A percentile compares a stretch with the other conserved stretches of the same genome.
phyloP scores from a whole-genome alignment of 2,329 filamentous ascomycete species.

The Diaporthe aspalathi region DNA sequence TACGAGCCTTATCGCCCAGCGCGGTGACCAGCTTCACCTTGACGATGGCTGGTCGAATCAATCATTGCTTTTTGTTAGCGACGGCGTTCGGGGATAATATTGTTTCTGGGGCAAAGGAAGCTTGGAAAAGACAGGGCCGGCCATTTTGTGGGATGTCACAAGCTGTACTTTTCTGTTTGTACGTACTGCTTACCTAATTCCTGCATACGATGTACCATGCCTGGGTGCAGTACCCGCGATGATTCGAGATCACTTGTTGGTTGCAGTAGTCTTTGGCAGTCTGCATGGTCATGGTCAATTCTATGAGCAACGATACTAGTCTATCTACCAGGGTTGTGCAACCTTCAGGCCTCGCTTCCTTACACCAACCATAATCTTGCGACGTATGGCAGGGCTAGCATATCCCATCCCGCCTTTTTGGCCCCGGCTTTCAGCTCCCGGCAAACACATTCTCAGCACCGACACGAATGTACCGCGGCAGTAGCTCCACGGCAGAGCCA shows the following conservation, averaged over 20 bases:
- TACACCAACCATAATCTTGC: too few relatives aligned
- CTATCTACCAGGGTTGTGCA: conserved; percentile 17
- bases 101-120: not conserved
- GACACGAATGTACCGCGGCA: conserved; percentile 20
- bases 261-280: conserved; percentile 1
- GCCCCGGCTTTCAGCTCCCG: not conserved
- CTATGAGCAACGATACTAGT: conserved; percentile 5
- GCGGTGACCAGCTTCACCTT: not conserved
- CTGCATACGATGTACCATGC: conserved; percentile 15
- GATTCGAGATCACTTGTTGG: not conserved
- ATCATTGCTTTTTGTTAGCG: conserved; percentile 17
- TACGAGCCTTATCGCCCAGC: conserved; percentile 35
- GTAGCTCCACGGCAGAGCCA: not conserved
- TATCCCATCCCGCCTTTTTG: not conserved
- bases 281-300: not conserved
- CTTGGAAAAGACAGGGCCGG: not conserved
- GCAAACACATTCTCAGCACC: not conserved
- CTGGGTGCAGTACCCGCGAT: conserved; percentile 14
- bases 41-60: not conserved
- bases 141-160: conserved; percentile 19
- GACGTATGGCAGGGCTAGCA: not conserved
- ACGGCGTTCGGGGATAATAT: not conserved
- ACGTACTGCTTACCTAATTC: not conserved
- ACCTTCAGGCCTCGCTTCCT: not conserved
- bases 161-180: not conserved